Conservation (phyloP, 306 rosid genomes). For the Psophocarpus tetragonolobus region DNA sequence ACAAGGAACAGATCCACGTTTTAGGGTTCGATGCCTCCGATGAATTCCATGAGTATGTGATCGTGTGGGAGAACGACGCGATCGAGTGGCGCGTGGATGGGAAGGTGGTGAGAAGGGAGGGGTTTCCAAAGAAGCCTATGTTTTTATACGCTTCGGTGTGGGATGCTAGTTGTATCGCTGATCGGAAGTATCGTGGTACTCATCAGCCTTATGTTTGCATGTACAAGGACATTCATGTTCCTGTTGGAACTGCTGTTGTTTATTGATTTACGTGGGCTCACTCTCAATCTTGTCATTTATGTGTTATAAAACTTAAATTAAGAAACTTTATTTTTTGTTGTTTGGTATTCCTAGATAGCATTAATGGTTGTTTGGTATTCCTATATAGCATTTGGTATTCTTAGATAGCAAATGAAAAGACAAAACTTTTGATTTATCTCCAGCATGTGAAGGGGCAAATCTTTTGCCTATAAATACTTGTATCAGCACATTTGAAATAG, state of each 20-base stretch:
- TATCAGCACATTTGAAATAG: no score
- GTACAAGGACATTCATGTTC: constrained; percentile 62
- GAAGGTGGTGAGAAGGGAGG: constrained; percentile 47
- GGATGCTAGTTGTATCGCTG: constrained; percentile 59
- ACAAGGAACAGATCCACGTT: constrained; percentile 45
- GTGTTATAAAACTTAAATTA: no score
- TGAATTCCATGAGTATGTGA: constrained; percentile 55
- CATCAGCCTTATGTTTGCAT: constrained; percentile 66
- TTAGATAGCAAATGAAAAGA: no score
- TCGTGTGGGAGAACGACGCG: constrained; percentile 45
- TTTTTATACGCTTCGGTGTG: constrained; percentile 66
- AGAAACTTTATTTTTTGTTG: no score
- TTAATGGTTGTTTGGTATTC: no score
- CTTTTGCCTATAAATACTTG: no score
- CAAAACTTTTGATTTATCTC: no score
- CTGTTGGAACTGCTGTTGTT: constrained; percentile 17
- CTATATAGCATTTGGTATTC: no score
- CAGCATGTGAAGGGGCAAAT: no score
- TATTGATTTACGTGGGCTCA: no score
- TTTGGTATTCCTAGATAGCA: no score
- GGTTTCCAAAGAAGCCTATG: constrained; percentile 53
- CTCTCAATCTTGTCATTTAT: no score
- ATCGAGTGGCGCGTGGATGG: constrained; percentile 72
- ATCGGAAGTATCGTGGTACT: constrained; percentile 49
- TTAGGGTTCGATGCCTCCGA: constrained; percentile 56